Evolutionary conservation across 1,284 basidiomycete genomes (phyloP).

Genomic region (Ceratobasidium sp.): DNA sequence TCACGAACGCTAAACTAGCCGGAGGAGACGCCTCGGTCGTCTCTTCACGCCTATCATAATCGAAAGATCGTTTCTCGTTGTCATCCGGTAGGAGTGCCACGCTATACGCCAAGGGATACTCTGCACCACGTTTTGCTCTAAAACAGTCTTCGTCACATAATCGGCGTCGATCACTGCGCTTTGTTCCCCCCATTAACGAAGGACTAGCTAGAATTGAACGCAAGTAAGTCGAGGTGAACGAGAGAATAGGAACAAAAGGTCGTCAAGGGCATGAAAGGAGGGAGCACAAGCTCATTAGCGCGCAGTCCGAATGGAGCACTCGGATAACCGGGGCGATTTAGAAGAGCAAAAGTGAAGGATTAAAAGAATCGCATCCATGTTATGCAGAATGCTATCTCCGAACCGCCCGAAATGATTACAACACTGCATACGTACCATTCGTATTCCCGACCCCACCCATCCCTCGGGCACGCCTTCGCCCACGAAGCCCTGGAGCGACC

Average conservation of each 20-base stretch:
- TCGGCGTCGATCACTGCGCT: slow-evolving; percentile 18
- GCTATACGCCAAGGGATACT: not conserved
- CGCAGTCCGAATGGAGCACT: not conserved
- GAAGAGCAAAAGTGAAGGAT: not conserved
- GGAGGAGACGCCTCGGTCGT: not conserved
- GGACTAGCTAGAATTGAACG: slow-evolving; percentile 14
- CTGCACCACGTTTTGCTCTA: not conserved
- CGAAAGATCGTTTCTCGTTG: not conserved
- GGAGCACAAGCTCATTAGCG: slow-evolving; percentile 3
- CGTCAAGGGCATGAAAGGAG: slow-evolving; percentile 30
- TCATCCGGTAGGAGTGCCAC: not conserved
- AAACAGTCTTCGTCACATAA: not conserved
- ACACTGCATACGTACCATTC: slow-evolving; percentile 10
- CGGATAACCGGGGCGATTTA: not conserved
- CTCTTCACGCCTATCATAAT: not conserved
- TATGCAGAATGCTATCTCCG: slow-evolving; percentile 1
- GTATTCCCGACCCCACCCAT: slow-evolving; percentile 6
- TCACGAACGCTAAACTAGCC: slow-evolving; percentile 33
- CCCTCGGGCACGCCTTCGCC: not conserved
- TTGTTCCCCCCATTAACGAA: slow-evolving; percentile 22
- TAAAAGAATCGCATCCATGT: slow-evolving; percentile 2
- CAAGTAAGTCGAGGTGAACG: slow-evolving; percentile 13
- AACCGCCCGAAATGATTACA: slow-evolving; percentile 14
- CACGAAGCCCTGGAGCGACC: not conserved
- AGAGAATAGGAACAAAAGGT: slow-evolving; percentile 25